Evolutionary conservation across 495 filamentous ascomycete genomes (phyloP), one percentile per base, ranked within the genome.

Genomic region (Haplographium delicatum): DNA sequence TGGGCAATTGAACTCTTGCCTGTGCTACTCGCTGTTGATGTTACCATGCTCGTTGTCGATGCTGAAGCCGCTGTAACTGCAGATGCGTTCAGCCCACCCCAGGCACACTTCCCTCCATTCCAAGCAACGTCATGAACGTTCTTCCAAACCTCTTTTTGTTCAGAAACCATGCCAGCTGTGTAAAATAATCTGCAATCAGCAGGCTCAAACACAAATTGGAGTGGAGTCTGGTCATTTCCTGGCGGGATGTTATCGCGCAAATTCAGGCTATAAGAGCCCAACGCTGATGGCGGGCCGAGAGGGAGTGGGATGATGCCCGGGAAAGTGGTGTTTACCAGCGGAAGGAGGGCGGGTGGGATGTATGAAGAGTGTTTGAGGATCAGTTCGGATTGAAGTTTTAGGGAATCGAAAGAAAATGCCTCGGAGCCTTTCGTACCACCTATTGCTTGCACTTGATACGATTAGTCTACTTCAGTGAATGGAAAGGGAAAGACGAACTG

Each of bases 121-220:
- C 51, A 54, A 5, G 51, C 44, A 24, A 54, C 20, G 43, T 54
- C 51, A 25, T 31, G 18, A 1, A 66, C 70, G 44, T 68, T 61
- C 23, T 65, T 55, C 77, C 75, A 81, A 5, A 70, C 64, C n/a
- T 55, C 62, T 15, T 50, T 62, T 4, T 67, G 65, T 13, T 65
- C 57, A 27, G 56, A 60, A 7, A 75, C 44, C 59, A 72, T 78
- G 24, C 63, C 54, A 0, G 60, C 46, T 2, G 74, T 76, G 56
- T 76, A 80, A 50, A 74, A 80, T 51, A 80, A 66, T 9, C 73
- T 63, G 62, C 77, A 81, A 51, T 75, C 66, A 5, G 76, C 74
- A 5, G 73, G 61, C 47, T 76, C 68, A 58, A 75, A 73, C 10
- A 68, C 46, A 59, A 79, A 80, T 53, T 81, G 78, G 9, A 78